phyloP scores from a whole-genome alignment of 768 basidiomycete species.

The Trametes cinnabarina region DNA sequence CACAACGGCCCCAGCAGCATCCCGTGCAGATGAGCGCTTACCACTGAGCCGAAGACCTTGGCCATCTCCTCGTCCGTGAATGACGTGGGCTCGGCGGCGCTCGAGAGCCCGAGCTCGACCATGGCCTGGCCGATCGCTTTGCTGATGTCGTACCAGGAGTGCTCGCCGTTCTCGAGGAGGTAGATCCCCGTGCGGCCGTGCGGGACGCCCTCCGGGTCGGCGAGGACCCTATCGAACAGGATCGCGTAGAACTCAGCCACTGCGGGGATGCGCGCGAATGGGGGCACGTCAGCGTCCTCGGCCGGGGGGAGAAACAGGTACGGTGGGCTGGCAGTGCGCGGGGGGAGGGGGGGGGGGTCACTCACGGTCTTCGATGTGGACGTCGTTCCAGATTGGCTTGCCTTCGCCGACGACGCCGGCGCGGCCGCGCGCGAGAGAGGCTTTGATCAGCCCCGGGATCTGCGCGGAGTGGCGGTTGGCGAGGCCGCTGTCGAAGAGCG shows the following conservation, averaged over 20 bases:
- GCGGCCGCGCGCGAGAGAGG: slow-evolving; percentile 42
- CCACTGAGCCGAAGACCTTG: slow-evolving; percentile 34
- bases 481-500: slow-evolving; percentile 46
- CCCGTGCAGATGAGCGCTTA: not conserved
- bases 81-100: slow-evolving; percentile 37
- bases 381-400: slow-evolving; percentile 55
- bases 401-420: slow-evolving; percentile 55
- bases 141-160: slow-evolving; percentile 31
- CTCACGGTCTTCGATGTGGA: slow-evolving; percentile 52
- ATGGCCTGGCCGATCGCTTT: slow-evolving; percentile 34
- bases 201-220: slow-evolving; percentile 23
- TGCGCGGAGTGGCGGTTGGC: slow-evolving; percentile 49
- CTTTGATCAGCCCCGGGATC: slow-evolving; percentile 44
- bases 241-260: slow-evolving; percentile 42
- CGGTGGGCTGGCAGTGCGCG: no score
- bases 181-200: slow-evolving; percentile 34
- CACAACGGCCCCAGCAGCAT: not conserved
- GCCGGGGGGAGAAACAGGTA: not conserved
- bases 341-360: not conserved
- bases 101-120: slow-evolving; percentile 24
- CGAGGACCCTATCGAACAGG: slow-evolving; percentile 38
- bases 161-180: slow-evolving; percentile 32
- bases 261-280: slow-evolving; percentile 18
- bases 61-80: slow-evolving; percentile 42
- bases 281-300: no score